A percentile compares a stretch with the other conserved stretches of the same genome.
phyloP scores from a whole-genome alignment of 495 filamentous ascomycete genomes.

The Daldinia decipiens region DNA sequence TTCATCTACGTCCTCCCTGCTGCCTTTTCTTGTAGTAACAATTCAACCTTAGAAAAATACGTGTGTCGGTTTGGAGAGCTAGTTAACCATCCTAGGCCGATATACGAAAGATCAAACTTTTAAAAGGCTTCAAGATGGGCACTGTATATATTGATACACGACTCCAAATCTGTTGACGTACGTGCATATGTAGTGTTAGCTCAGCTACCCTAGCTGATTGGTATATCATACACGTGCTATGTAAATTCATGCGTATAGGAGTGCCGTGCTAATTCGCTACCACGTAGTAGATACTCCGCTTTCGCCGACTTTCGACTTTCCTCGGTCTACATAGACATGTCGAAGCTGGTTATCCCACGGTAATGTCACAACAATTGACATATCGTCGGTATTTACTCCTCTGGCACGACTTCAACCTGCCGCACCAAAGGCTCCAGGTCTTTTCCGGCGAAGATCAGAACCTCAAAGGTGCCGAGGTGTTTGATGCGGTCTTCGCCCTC shows the following conservation, averaged over 20 bases:
- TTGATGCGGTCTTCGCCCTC: constrained; percentile 53
- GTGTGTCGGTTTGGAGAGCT: not conserved
- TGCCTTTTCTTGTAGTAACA: not conserved
- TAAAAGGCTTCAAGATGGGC: constrained; percentile 4
- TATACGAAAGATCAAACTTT: not conserved
- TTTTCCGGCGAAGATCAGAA: constrained; percentile 42
- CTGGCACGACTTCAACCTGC: constrained; percentile 48
- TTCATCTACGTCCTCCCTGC: not conserved
- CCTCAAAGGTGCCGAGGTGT: constrained; percentile 52
- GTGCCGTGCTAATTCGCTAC: not conserved
- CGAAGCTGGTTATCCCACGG: not conserved
- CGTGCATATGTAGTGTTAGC: constrained; percentile 27
- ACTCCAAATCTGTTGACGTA: constrained; percentile 11
- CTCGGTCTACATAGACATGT: not conserved
- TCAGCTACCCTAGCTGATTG: constrained; percentile 9
- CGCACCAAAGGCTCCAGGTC: constrained; percentile 47
- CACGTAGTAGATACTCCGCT: not conserved
- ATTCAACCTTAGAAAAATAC: not conserved
- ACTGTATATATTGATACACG: constrained; percentile 8
- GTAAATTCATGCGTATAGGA: not conserved
- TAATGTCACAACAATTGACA: not conserved
- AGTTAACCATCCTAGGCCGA: not conserved
- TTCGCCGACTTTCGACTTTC: not conserved
- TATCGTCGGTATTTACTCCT: constrained; percentile 18
- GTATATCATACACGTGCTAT: constrained; percentile 39